These are phyloP conservation scores for Geotrichum aggregatum DNA, from an alignment of 1,139 yeast species.

Conservation along the genomic window DNA sequence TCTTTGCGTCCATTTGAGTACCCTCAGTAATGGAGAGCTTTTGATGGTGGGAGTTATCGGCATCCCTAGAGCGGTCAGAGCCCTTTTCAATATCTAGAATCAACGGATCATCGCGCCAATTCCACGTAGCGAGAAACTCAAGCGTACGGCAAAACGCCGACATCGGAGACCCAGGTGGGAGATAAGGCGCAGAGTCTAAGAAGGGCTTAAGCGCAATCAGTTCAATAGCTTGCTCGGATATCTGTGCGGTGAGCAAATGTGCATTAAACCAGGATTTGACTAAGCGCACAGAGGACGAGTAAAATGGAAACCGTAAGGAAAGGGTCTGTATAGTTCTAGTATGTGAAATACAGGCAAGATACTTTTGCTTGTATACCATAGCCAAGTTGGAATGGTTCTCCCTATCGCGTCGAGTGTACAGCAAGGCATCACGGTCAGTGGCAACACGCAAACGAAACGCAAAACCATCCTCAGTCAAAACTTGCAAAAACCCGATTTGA, in stretches of 20 bases:
- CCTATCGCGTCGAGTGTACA: slow-evolving; percentile 56
- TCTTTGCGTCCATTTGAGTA: slow-evolving; percentile 59
- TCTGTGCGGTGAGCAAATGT: slow-evolving; percentile 56
- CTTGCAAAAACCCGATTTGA: slow-evolving; percentile 50
- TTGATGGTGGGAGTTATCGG: slow-evolving; percentile 30
- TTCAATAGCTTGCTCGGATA: slow-evolving; percentile 76
- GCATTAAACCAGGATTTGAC: slow-evolving; percentile 85
- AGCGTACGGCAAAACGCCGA: slow-evolving; percentile 77
- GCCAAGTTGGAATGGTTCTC: slow-evolving; percentile 46
- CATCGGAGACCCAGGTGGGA: slow-evolving; percentile 70
- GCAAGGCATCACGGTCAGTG: slow-evolving; percentile 75
- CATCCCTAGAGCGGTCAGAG: slow-evolving; percentile 42
- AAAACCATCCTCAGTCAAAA: slow-evolving; percentile 81
- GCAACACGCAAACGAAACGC: slow-evolving; percentile 72
- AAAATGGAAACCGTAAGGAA: slow-evolving; percentile 68
- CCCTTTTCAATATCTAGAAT: slow-evolving; percentile 65
- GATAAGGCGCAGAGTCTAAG: slow-evolving; percentile 79
- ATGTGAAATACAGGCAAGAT: slow-evolving; percentile 71
- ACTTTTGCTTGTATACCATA: slow-evolving; percentile 47
- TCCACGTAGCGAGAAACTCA: slow-evolving; percentile 75
- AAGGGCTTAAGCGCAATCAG: slow-evolving; percentile 78
- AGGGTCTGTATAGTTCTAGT: slow-evolving; percentile 70
- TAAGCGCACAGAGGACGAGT: slow-evolving; percentile 74
- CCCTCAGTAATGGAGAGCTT: slow-evolving; percentile 39
- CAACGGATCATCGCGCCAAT: slow-evolving; percentile 86